These are phyloP conservation scores for Coniochaeta sp. DNA, from an alignment of 2,329 filamentous ascomycete genomes.

Conservation along the genomic window DNA sequence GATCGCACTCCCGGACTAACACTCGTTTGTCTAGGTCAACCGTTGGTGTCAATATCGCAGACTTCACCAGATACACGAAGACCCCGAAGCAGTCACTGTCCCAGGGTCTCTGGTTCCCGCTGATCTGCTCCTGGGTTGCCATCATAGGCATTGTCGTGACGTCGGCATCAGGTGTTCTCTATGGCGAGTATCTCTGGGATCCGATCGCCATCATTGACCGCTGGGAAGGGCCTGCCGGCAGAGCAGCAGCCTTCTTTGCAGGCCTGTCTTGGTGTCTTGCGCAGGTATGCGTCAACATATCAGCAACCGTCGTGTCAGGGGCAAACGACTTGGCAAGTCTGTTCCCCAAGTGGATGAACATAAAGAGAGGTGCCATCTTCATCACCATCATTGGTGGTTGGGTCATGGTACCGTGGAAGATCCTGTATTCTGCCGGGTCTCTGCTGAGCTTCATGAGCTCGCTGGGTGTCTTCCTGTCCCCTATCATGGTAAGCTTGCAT, in stretches of 20 bases:
- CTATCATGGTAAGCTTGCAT: slow-evolving; percentile 53
- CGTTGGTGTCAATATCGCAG: slow-evolving; percentile 31
- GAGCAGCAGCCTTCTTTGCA: slow-evolving; percentile 29
- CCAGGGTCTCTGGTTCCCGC: slow-evolving; percentile 22
- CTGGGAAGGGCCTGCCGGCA: slow-evolving; percentile 35
- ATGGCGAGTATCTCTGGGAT: slow-evolving; percentile 33
- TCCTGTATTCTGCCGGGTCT: slow-evolving; percentile 47
- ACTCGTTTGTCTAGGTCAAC: slow-evolving; percentile 12
- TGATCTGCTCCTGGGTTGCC: slow-evolving; percentile 30
- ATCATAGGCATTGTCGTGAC: slow-evolving; percentile 46
- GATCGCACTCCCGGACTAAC: background rate
- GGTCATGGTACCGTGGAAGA: slow-evolving; percentile 58
- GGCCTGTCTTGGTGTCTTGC: slow-evolving; percentile 38
- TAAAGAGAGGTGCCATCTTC: slow-evolving; percentile 46
- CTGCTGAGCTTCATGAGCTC: slow-evolving; percentile 60
- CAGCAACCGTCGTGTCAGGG: slow-evolving; percentile 44
- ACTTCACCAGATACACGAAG: slow-evolving; percentile 33
- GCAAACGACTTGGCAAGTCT: slow-evolving; percentile 40
- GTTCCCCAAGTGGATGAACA: slow-evolving; percentile 33
- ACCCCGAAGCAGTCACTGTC: slow-evolving; percentile 15
- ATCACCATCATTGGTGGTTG: slow-evolving; percentile 44
- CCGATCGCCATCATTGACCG: slow-evolving; percentile 34
- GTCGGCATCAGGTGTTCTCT: slow-evolving; percentile 37
- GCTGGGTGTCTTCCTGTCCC: slow-evolving; percentile 49
- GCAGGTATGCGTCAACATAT: slow-evolving; percentile 47